phyloP scores from a whole-genome alignment of 1,284 basidiomycete genomes.

The Trametes pubescens region DNA sequence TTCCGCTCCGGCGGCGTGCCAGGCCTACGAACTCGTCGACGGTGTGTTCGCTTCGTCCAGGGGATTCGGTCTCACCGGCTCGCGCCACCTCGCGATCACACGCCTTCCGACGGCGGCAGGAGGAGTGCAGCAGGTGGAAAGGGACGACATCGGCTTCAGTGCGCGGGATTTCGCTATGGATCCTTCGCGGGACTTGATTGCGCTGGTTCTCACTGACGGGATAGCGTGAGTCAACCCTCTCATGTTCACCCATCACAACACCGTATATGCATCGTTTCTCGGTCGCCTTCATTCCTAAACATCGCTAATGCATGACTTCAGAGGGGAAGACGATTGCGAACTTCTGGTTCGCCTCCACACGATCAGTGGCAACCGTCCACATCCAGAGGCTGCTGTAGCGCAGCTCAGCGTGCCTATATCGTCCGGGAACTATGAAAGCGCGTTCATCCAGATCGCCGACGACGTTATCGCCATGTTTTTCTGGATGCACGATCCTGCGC shows the following conservation, averaged over 20 bases:
- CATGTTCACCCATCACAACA: no score
- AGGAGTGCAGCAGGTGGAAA: conserved; percentile 37
- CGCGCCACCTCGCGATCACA: conserved; percentile 47
- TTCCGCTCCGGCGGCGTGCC: conserved; percentile 50
- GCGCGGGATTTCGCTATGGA: conserved; percentile 70
- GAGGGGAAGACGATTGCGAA: background rate
- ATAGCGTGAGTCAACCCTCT: conserved; percentile 17
- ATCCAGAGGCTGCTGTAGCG: conserved; percentile 45
- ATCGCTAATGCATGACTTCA: background rate
- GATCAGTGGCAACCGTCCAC: conserved; percentile 51
- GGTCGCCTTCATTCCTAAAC: no score
- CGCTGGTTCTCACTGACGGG: conserved; percentile 49
- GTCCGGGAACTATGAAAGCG: conserved; percentile 40
- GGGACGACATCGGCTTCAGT: conserved; percentile 51
- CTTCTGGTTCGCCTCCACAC: conserved; percentile 46
- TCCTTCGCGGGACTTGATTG: conserved; percentile 65
- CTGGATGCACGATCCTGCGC: conserved; percentile 44
- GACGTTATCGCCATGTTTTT: conserved; percentile 60
- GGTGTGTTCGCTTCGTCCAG: conserved; percentile 60
- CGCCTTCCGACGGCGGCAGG: conserved; percentile 48
- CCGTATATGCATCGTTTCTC: no score
- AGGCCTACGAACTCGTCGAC: conserved; percentile 65
- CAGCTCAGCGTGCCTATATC: conserved; percentile 41
- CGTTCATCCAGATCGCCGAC: conserved; percentile 58
- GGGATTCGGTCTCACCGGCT: conserved; percentile 30